Evolutionary conservation across 2,329 filamentous ascomycete species (phyloP), one percentile per base, ranked within the genome.

Genomic region (Colletotrichum salicis): DNA sequence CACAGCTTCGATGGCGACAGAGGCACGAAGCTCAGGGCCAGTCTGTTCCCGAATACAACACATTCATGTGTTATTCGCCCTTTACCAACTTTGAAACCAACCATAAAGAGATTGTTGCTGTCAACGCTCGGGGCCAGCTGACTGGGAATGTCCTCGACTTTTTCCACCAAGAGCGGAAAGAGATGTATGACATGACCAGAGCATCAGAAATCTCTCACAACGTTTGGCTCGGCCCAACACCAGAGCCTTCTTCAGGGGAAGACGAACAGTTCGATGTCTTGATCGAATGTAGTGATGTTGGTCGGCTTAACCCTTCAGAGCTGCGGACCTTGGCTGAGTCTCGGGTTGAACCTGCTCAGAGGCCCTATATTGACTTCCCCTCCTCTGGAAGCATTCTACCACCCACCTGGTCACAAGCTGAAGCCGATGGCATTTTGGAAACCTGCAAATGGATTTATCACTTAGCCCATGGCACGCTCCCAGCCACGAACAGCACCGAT

Each of bases 111-210:
- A 84, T 98, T 31, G 91, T 99, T 19, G 90, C 94, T 3, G 85
- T 96, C 58, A 91, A 97, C 81, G 90, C 92, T 0, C 82, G 86
- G 37, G 95, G 95, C 11, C 86, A 87, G 52, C 83, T 92, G 76
- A 97, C 94, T 0, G 94, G 93, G 33, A 89, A 91, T 22, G 91
- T 96, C 29, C 87, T 97, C 77, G 95, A 98, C 81, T 96, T 99
- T 79, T 94, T 94, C 79, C 92, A 93, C 76, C 94, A 94, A 84
- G 96, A 99, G 81, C 89, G 95, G 69, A 83, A 90, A 61, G 96
- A 99, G 83, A 98, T 99, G 96, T 95, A 93, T 80, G 88, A 88
- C 71, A 98, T 98, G 96, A 95, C 96, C 12, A 90, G 90, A 76
- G 92, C 95, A 3, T 95, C 95, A 0, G 93, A 97, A 80, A 97